Percentiles rank a stretch among this genome's conserved stretches.
phyloP scores from a whole-genome alignment of 148 eudicot genomes.

The Chenopodium formosanum region DNA sequence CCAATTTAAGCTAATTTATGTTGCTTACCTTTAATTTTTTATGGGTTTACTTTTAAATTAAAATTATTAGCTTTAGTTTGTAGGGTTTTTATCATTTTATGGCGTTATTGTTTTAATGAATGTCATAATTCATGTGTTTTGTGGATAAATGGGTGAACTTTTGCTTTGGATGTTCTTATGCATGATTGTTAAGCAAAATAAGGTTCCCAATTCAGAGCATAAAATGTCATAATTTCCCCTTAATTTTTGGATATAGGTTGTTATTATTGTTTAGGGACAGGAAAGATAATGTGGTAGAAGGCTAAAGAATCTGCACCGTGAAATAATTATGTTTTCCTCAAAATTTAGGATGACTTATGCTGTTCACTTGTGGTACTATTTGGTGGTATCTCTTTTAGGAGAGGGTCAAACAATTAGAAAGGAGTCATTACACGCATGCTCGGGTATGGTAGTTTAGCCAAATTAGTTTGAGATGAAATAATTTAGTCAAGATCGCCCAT shows the following conservation, averaged over 20 bases:
- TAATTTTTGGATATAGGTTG: neutral
- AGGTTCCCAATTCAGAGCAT: neutral
- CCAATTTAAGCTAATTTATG: neutral
- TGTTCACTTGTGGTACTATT: neutral
- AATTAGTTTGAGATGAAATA: neutral
- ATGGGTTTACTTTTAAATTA: neutral
- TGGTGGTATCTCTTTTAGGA: neutral
- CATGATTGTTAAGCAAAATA: neutral
- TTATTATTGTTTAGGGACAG: neutral
- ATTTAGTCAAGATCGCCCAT: neutral
- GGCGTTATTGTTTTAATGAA: neutral
- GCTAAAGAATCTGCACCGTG: neutral
- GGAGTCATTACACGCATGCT: neutral
- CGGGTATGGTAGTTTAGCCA: neutral
- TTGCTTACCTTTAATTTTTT: neutral
- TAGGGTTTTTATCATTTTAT: neutral
- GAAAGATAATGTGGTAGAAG: neutral
- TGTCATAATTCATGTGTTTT: neutral
- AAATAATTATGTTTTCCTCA: neutral
- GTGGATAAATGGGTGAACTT: neutral
- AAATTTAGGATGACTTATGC: neutral
- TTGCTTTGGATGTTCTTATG: conserved; percentile 1
- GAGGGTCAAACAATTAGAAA: neutral
- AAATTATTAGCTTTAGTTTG: neutral
- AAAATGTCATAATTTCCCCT: neutral